These are phyloP conservation scores for Phytophthora quininea DNA, from an alignment of 352 stramenopile genomes.

Conservation along the genomic window DNA sequence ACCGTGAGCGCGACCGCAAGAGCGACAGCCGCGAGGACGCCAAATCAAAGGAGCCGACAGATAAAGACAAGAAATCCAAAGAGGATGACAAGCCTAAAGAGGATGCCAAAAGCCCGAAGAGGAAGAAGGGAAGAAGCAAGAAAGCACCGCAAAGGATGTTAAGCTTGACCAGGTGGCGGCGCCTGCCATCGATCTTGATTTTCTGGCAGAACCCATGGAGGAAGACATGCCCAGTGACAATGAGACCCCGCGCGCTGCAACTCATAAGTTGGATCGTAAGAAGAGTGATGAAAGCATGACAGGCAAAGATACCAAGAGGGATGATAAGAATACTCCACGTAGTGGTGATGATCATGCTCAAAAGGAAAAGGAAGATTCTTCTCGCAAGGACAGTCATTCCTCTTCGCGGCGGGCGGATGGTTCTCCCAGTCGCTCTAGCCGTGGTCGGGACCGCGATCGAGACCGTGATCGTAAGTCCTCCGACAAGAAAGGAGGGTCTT, in stretches of 20 bases:
- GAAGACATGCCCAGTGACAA: constrained; percentile 55
- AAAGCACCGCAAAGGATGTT: constrained; percentile 67
- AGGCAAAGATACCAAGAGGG: constrained; percentile 31
- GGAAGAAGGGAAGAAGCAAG: constrained; percentile 33
- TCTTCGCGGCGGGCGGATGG: constrained; percentile 40
- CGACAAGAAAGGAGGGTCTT: constrained; percentile 26
- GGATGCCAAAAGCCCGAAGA: constrained; percentile 42
- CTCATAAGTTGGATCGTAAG: constrained; percentile 28
- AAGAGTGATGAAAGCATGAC: constrained; percentile 41
- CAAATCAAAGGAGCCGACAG: constrained; percentile 26
- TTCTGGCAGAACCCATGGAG: constrained; percentile 58
- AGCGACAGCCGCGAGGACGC: constrained; percentile 22
- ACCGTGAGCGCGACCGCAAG: constrained; percentile 26
- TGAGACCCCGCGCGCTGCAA: constrained; percentile 24
- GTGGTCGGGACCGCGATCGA: constrained; percentile 28
- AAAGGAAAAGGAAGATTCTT: constrained; percentile 32
- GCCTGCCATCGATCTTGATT: constrained; percentile 86
- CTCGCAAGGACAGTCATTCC: constrained; percentile 16
- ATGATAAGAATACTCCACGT: constrained; percentile 30
- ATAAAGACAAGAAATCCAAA: constrained; percentile 42
- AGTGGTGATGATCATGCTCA: constrained; percentile 15
- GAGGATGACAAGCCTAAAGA: constrained; percentile 27
- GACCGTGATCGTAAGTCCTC: constrained; percentile 20
- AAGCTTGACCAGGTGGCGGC: constrained; percentile 80
- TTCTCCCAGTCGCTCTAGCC: constrained; percentile 36